Conservation (phyloP, 176 grass and related monocot species). For the Juncus inflexus region DNA sequence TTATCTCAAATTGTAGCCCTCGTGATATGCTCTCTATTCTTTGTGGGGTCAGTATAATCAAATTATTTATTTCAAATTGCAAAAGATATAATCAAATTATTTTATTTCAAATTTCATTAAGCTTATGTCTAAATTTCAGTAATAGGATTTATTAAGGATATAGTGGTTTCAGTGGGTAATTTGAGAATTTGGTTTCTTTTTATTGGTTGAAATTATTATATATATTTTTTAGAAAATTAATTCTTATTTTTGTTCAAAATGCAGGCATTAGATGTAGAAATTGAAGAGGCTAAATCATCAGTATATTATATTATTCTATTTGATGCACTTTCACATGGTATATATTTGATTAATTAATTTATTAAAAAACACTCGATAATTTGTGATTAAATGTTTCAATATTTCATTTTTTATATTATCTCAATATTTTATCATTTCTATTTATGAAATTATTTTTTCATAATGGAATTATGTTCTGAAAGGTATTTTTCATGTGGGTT, state of each 20-base stretch:
- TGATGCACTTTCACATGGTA: constrained; percentile 60
- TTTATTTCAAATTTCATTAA: neutral
- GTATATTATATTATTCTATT: constrained; percentile 55
- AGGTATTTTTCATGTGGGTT: no score
- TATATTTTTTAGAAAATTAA: constrained; percentile 7
- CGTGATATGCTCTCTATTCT: constrained; percentile 19
- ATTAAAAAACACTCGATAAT: constrained; percentile 5
- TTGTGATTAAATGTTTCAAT: constrained; percentile 29
- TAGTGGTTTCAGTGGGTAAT: no score
- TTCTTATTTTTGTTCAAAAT: constrained; percentile 22
- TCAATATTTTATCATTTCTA: constrained; percentile 2
- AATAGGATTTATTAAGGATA: no score
- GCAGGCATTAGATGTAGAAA: constrained; percentile 64
- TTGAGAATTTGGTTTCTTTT: no score
- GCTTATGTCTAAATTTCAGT: no score
- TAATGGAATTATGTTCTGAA: no score
- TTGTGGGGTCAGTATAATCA: constrained; percentile 10
- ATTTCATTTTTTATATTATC: constrained; percentile 26
- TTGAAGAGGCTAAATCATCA: constrained; percentile 37
- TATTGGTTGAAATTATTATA: neutral
- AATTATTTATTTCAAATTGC: neutral
- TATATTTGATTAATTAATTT: constrained; percentile 11
- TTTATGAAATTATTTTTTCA: neutral
- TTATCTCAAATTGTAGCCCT: constrained; percentile 11
- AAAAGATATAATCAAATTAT: no score